Conservation (phyloP, 768 basidiomycete genomes). For the Rhodotorula kratochvilovae region DNA sequence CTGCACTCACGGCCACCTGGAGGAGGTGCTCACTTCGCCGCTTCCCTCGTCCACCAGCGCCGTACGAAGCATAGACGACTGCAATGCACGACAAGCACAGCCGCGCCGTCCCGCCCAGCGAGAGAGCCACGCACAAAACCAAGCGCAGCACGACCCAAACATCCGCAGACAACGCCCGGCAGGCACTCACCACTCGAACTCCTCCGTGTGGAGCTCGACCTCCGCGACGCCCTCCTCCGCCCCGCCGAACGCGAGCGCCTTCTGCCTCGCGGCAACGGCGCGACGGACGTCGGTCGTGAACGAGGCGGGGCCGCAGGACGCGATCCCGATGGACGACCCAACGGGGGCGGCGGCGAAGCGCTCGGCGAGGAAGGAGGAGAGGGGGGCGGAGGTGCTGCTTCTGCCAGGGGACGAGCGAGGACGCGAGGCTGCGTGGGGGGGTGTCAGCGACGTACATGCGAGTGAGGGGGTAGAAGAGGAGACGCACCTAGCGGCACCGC, state of each 20-base stretch:
- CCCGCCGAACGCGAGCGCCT: conserved; percentile 1
- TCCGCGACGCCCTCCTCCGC: conserved; percentile 6
- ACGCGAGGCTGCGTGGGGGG: not conserved
- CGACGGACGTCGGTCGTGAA: conserved; percentile 23
- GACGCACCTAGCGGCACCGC: not conserved
- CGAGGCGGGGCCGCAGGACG: conserved; percentile 16
- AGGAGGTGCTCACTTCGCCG: too few relatives aligned
- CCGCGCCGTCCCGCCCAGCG: too few relatives aligned
- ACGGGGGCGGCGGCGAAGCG: not conserved
- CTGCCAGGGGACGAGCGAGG: conserved; percentile 8
- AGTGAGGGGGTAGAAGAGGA: not conserved
- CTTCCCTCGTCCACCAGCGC: too few relatives aligned
- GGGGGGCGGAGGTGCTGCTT: not conserved
- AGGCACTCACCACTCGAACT: conserved; percentile 26
- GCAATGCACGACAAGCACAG: too few relatives aligned
- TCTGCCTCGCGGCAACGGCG: conserved; percentile 21
- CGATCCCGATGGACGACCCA: conserved; percentile 17
- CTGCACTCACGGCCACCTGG: too few relatives aligned
- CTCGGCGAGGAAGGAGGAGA: not conserved
- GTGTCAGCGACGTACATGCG: not conserved
- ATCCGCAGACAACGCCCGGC: too few relatives aligned
- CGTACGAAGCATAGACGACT: too few relatives aligned
- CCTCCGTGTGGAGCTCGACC: conserved; percentile 34
- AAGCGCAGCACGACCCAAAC: too few relatives aligned
- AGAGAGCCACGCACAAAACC: too few relatives aligned